A percentile compares a stretch with the other conserved stretches of the same genome.
phyloP scores from a whole-genome alignment of 176 grass and related monocot genomes.

The Carex kokanica region DNA sequence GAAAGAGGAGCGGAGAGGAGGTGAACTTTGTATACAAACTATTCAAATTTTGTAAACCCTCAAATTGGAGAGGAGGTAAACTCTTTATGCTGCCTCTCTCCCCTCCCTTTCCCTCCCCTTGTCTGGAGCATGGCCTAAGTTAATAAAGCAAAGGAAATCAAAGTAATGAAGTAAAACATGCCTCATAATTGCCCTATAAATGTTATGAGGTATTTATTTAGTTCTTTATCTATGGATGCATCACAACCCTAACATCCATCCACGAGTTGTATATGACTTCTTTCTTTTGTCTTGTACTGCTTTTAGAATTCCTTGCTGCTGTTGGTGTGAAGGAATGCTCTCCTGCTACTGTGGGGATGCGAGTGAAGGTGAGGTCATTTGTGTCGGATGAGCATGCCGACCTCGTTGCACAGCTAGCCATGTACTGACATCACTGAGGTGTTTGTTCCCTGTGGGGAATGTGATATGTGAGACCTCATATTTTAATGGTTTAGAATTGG shows the following conservation, averaged over 20 bases:
- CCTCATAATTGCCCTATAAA: background rate
- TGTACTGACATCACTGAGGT: background rate
- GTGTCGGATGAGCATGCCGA: constrained; percentile 54
- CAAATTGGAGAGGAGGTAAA: no score
- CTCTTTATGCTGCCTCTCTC: no score
- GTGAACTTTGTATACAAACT: no score
- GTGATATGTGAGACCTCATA: background rate
- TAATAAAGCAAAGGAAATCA: no score
- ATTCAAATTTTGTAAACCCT: no score
- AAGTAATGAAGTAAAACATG: no score
- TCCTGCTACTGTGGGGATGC: constrained; percentile 36
- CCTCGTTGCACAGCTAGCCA: constrained; percentile 15
- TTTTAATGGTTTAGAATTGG: background rate
- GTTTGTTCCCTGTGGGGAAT: background rate
- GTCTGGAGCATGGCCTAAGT: no score
- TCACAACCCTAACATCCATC: background rate
- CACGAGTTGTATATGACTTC: background rate
- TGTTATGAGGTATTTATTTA: constrained; percentile 21
- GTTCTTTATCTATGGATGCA: constrained; percentile 11
- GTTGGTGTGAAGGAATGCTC: constrained; percentile 67
- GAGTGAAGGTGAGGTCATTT: constrained; percentile 70
- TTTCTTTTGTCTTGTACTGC: constrained; percentile 21
- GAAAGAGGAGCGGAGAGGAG: no score
- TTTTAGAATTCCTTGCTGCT: constrained; percentile 51
- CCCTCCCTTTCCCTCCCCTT: no score